A percentile compares a stretch with the other conserved stretches of the same genome.
These are phyloP conservation scores for Benincasa hispida DNA, from an alignment of 306 rosid genomes.

Conservation along the genomic window DNA sequence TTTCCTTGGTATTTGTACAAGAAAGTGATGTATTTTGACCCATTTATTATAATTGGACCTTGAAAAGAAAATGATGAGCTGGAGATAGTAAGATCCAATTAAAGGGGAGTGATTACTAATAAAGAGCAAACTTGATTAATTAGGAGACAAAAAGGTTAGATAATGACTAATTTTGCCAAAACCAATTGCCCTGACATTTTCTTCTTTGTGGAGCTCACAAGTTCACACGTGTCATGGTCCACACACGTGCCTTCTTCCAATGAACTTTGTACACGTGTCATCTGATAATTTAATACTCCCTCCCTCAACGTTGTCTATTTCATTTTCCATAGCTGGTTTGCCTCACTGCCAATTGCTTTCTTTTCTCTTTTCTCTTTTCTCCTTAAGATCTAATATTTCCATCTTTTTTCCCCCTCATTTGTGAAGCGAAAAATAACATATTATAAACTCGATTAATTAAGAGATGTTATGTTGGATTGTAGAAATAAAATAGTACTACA, in stretches of 20 bases:
- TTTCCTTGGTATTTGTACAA: neutral
- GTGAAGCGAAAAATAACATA: neutral
- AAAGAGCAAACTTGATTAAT: neutral
- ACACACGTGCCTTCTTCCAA: neutral
- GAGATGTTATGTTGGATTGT: too few species aligned
- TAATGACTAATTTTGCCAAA: neutral
- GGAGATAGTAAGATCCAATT: neutral
- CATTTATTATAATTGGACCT: neutral
- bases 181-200: neutral
- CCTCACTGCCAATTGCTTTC: neutral
- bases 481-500: too few species aligned
- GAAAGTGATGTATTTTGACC: neutral
- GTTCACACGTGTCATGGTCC: neutral
- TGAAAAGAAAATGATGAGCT: neutral
- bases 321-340: neutral
- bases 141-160: neutral
- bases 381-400: too few species aligned
- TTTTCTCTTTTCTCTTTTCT: neutral
- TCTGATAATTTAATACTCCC: neutral
- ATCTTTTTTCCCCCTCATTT: neutral
- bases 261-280: neutral
- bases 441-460: neutral
- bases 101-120: neutral
- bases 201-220: neutral
- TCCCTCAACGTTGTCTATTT: neutral